phyloP scores from a whole-genome alignment of 805 yeast species.

The Candida suzukii region DNA sequence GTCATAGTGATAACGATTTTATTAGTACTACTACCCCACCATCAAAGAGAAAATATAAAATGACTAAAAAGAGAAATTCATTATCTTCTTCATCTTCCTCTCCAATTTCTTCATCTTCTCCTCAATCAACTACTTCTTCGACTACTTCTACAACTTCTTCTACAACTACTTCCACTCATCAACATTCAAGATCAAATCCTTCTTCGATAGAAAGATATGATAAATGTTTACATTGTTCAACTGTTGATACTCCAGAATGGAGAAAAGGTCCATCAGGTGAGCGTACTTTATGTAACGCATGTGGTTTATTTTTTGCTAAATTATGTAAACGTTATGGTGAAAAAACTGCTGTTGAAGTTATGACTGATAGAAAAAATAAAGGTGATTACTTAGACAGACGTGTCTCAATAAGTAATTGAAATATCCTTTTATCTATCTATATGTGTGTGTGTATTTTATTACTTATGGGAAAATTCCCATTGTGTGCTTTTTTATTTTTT shows the following conservation, averaged over 20 bases:
- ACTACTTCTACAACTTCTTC: not conserved
- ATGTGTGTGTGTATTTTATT: too few relatives aligned
- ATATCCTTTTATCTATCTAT: too few relatives aligned
- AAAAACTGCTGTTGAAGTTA: constrained; percentile 39
- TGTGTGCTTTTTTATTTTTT: not conserved
- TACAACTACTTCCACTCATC: not conserved
- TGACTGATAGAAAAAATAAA: constrained; percentile 20
- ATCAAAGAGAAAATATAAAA: too few relatives aligned
- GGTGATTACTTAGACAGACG: constrained; percentile 23
- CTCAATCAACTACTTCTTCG: not conserved
- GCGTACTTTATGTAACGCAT: constrained; percentile 73
- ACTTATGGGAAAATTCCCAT: too few relatives aligned
- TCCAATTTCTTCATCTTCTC: not conserved
- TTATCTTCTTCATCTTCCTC: not conserved
- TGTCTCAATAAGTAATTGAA: constrained; percentile 18
- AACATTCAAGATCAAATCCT: too few relatives aligned
- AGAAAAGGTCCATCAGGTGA: constrained; percentile 75
- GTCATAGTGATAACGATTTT: too few relatives aligned
- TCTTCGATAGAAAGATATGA: not conserved
- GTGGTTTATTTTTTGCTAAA: constrained; percentile 72
- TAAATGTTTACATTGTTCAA: constrained; percentile 32
- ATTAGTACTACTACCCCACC: too few relatives aligned
- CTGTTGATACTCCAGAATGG: constrained; percentile 73
- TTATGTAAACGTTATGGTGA: constrained; percentile 53
- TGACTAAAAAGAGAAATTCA: not conserved